Evolutionary conservation across 2,329 filamentous ascomycete genomes (phyloP).

Genomic region (Dothiorella sarmentorum): DNA sequence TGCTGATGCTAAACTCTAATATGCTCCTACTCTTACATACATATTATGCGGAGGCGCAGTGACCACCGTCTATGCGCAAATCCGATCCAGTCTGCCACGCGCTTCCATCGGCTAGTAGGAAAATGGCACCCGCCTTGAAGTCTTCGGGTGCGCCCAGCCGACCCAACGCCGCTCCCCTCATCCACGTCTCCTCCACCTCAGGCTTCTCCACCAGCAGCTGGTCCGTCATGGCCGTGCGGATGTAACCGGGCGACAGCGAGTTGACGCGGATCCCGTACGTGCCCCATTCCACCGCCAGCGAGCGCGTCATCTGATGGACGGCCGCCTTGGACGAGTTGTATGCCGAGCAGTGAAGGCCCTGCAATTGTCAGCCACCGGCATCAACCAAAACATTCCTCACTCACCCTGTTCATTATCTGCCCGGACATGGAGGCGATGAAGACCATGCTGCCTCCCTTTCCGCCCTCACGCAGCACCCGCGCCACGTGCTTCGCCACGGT

Average conservation of each 20-base stretch:
- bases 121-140: constrained; percentile 27
- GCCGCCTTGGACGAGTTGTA: constrained; percentile 57
- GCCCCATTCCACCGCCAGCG: constrained; percentile 53
- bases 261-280: constrained; percentile 48
- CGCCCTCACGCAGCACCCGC: constrained; percentile 12
- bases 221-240: constrained; percentile 44
- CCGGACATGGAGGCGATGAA: constrained; percentile 38
- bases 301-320: constrained; percentile 51
- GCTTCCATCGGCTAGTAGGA: constrained; percentile 41
- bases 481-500: constrained; percentile 24
- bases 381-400: neutral
- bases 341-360: constrained; percentile 41
- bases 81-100: constrained; percentile 62
- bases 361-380: neutral
- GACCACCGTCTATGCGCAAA: constrained; percentile 44
- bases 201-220: constrained; percentile 31
- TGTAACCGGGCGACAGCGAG: constrained; percentile 52
- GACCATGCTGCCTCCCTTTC: constrained; percentile 30
- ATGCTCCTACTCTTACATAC: neutral
- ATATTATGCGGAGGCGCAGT: constrained; percentile 31
- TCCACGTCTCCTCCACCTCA: constrained; percentile 30
- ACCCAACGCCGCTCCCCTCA: constrained; percentile 24
- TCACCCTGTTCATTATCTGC: constrained; percentile 13
- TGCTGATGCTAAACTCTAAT: neutral
- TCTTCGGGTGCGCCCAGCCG: constrained; percentile 32